Conservation (phyloP, 1,284 basidiomycete genomes). For the Malassezia nana region DNA sequence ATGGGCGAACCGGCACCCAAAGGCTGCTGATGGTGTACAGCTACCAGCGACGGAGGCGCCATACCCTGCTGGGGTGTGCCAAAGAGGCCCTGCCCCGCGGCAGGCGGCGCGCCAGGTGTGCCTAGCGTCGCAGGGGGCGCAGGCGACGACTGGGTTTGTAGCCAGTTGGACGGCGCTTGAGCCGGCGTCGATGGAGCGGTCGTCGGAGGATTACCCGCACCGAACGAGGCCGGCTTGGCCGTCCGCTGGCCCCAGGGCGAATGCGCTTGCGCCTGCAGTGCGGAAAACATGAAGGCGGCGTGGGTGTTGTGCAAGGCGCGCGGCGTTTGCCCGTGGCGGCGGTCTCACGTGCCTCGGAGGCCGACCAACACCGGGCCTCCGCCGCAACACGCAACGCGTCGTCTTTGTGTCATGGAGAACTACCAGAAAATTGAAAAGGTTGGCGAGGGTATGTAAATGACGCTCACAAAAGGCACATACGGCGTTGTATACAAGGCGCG, state of each 20-base stretch:
- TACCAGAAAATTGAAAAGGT: constrained; percentile 68
- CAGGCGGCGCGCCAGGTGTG: constrained; percentile 1
- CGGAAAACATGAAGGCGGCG: constrained; percentile 12
- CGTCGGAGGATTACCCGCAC: background rate
- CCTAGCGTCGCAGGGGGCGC: background rate
- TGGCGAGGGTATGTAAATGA: constrained; percentile 31
- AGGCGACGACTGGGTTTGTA: constrained; percentile 6
- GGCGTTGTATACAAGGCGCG: constrained; percentile 74
- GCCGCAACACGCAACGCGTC: background rate
- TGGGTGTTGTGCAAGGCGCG: background rate
- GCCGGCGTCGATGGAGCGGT: background rate
- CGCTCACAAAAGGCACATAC: constrained; percentile 66
- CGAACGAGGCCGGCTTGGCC: background rate
- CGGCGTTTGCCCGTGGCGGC: background rate
- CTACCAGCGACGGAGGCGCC: background rate
- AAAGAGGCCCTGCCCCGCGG: background rate
- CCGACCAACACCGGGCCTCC: constrained; percentile 8
- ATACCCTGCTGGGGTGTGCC: background rate
- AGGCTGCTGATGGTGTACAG: background rate
- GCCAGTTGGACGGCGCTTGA: background rate
- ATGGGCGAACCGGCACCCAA: background rate
- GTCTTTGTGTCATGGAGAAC: constrained; percentile 48
- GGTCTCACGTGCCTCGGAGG: background rate
- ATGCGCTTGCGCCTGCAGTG: constrained; percentile 1
- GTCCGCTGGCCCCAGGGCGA: constrained; percentile 11